Conservation (phyloP, 73 alveolate genomes). For the Breviolum minutum region DNA sequence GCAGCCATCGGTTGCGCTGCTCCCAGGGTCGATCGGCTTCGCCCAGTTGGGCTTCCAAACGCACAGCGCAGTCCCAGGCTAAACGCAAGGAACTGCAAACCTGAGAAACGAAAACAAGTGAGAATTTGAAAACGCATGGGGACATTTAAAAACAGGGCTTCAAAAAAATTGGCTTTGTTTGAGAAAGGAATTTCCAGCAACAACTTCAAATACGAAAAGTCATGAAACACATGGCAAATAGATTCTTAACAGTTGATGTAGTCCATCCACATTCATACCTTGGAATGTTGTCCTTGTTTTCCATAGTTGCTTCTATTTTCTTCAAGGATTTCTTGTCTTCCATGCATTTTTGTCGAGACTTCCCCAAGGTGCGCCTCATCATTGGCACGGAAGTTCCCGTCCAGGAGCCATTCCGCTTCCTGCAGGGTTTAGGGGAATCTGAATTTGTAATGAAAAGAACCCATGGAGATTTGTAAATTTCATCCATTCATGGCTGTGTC, state of each 20-base stretch:
- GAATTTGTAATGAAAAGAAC: too few species aligned
- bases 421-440: not conserved
- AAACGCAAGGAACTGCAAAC: slow-evolving; percentile 66
- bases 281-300: too few species aligned
- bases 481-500: not conserved
- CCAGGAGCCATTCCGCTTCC: slow-evolving; percentile 88
- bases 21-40: slow-evolving; percentile 94
- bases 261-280: too few species aligned
- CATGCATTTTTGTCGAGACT: not conserved
- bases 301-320: too few species aligned
- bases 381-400: slow-evolving; percentile 75
- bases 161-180: too few species aligned
- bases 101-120: not conserved
- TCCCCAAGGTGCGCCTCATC: slow-evolving; percentile 37
- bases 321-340: not conserved
- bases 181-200: too few species aligned
- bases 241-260: not conserved
- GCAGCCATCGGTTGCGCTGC: slow-evolving; percentile 89
- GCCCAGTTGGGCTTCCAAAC: slow-evolving; percentile 81
- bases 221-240: too few species aligned
- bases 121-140: too few species aligned
- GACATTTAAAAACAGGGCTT: too few species aligned
- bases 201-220: too few species aligned
- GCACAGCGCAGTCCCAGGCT: slow-evolving; percentile 88
- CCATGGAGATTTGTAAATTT: not conserved